A percentile compares a stretch with the other conserved stretches of the same genome.
Conservation (phyloP, 2,329 filamentous ascomycete genomes). For the Cryphonectria carpinicola region DNA sequence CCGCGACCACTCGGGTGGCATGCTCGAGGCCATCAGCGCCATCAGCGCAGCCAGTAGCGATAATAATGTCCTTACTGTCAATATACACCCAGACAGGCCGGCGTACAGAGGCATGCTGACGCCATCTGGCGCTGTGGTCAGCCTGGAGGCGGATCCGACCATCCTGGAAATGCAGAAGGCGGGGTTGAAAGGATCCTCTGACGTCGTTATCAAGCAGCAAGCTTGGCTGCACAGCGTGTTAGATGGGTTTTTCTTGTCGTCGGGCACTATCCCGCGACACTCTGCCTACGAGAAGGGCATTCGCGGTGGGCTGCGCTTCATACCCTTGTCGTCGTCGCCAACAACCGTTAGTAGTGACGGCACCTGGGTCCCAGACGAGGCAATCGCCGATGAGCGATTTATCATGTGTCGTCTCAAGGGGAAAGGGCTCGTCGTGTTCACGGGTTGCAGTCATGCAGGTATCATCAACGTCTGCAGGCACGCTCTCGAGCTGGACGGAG, state of each 20-base stretch:
- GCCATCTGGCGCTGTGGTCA: slow-evolving; percentile 44
- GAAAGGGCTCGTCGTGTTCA: slow-evolving; percentile 58
- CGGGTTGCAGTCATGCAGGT: slow-evolving; percentile 59
- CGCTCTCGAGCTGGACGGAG: slow-evolving; percentile 43
- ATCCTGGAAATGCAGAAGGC: slow-evolving; percentile 51
- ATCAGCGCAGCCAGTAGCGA: slow-evolving; percentile 44
- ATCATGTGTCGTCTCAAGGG: slow-evolving; percentile 57
- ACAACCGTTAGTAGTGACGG: slow-evolving; percentile 23
- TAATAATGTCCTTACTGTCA: slow-evolving; percentile 42
- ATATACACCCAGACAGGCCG: slow-evolving; percentile 57
- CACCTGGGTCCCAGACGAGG: slow-evolving; percentile 52
- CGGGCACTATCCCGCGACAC: slow-evolving; percentile 54
- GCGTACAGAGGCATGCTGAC: slow-evolving; percentile 52
- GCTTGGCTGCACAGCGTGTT: slow-evolving; percentile 49
- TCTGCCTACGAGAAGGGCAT: slow-evolving; percentile 55
- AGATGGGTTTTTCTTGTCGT: slow-evolving; percentile 56
- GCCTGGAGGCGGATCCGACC: slow-evolving; percentile 56
- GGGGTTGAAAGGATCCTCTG: slow-evolving; percentile 39
- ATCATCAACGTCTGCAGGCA: slow-evolving; percentile 56
- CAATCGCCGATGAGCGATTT: slow-evolving; percentile 56
- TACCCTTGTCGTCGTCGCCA: slow-evolving; percentile 30
- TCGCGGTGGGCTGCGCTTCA: slow-evolving; percentile 48
- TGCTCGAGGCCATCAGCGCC: slow-evolving; percentile 52
- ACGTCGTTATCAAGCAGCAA: slow-evolving; percentile 40
- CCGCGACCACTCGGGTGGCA: slow-evolving; percentile 57